Evolutionary conservation across 23 red algal genomes (phyloP).

Genomic region (Gracilaria gracilis): DNA sequence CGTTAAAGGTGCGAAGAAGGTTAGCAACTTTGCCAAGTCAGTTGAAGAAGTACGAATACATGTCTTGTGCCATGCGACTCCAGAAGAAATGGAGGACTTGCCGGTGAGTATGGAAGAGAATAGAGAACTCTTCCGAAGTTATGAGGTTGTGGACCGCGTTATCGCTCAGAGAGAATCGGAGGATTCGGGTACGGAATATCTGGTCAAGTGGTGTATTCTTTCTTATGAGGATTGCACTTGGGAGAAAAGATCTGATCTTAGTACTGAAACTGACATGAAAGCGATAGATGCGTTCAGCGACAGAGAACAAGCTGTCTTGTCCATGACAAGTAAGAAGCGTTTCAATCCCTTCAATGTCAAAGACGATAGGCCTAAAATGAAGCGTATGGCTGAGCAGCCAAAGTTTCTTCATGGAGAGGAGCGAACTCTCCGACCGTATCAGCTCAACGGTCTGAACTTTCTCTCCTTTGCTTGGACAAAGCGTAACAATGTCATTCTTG

Average conservation of each 20-base stretch:
- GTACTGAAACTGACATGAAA: constrained; percentile 78
- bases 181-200: constrained; percentile 68
- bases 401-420: constrained; percentile 82
- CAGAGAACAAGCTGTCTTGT: constrained; percentile 72
- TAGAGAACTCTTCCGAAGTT: constrained; percentile 51
- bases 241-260: constrained; percentile 76
- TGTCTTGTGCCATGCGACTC: constrained; percentile 47
- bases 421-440: constrained; percentile 90
- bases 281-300: constrained; percentile 86
- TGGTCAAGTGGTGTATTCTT: constrained; percentile 88
- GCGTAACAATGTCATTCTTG: constrained; percentile 89
- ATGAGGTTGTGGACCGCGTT: constrained; percentile 82
- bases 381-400: constrained; percentile 81
- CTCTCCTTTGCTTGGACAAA: constrained; percentile 88
- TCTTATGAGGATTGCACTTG: constrained; percentile 88
- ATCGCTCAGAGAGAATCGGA: constrained; percentile 75
- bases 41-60: constrained; percentile 47
- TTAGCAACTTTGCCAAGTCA: constrained; percentile 84
- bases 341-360: constrained; percentile 87
- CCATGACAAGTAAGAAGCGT: constrained; percentile 48
- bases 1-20: constrained; percentile 78
- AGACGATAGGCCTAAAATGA: constrained; percentile 71
- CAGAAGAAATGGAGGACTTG: constrained; percentile 85
- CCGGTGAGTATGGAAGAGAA: constrained; percentile 59
- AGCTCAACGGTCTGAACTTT: constrained; percentile 89